A percentile compares a stretch with the other conserved stretches of the same genome.
Evolutionary conservation across 2,329 filamentous ascomycete genomes (phyloP).

Genomic region (Hypoxylon sp.): DNA sequence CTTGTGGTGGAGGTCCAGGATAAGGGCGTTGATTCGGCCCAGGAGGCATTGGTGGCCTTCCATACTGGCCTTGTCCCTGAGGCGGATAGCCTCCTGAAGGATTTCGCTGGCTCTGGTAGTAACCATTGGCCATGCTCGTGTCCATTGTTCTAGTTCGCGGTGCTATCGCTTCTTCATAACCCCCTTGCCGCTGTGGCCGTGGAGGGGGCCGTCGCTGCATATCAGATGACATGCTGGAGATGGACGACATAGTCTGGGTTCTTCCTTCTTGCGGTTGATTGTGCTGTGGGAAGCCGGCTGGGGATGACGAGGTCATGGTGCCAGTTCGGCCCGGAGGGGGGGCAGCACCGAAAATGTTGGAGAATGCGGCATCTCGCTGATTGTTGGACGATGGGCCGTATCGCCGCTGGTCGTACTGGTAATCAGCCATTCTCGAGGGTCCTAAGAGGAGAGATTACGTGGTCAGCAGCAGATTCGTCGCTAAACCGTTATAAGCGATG

Average conservation of each 20-base stretch:
- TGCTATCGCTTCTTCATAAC: conserved; percentile 57
- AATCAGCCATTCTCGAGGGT: conserved; percentile 69
- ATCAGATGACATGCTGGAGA: conserved; percentile 55
- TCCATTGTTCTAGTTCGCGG: conserved; percentile 62
- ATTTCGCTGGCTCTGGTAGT: conserved; percentile 68
- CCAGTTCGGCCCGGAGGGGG: conserved; percentile 92
- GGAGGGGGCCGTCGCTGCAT: conserved; percentile 77
- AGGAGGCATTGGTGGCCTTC: conserved; percentile 63
- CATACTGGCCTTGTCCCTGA: conserved; percentile 56
- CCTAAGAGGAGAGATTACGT: conserved; percentile 56
- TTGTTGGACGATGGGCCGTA: conserved; percentile 68
- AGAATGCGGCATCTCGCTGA: conserved; percentile 95
- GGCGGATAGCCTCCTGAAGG: conserved; percentile 64
- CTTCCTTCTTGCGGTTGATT: conserved; percentile 73
- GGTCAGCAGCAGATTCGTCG: conserved; percentile 45
- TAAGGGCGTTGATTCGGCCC: conserved; percentile 75
- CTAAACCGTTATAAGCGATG: conserved; percentile 30
- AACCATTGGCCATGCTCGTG: conserved; percentile 64
- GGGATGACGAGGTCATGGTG: conserved; percentile 89
- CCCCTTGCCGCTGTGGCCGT: conserved; percentile 55
- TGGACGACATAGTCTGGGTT: conserved; percentile 82
- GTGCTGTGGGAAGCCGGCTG: conserved; percentile 58
- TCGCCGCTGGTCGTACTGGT: conserved; percentile 68
- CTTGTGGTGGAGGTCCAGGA: conserved; percentile 67
- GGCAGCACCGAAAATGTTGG: conserved; percentile 92